Percentiles rank a stretch among this genome's conserved stretches.
Evolutionary conservation across 148 eudicot species (phyloP).

Genomic region (Diospyros kaki): DNA sequence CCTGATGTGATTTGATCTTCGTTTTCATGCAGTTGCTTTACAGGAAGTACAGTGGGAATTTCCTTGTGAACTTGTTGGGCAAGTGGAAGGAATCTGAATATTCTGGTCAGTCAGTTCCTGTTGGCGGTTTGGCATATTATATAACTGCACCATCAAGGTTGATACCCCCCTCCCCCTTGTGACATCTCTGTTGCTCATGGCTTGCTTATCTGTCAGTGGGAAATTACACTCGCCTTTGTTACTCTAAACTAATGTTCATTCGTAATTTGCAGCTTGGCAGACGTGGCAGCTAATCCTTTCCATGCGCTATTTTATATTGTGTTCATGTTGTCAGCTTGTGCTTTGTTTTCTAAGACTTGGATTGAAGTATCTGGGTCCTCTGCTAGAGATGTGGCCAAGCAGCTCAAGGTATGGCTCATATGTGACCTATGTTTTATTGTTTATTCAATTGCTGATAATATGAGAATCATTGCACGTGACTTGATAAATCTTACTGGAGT

Average conservation of each 20-base stretch:
- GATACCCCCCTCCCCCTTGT: too few relatives aligned
- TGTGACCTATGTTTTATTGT: too few relatives aligned
- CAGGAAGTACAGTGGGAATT: conserved; percentile 63
- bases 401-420: conserved; percentile 49
- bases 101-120: conserved; percentile 66
- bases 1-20: too few relatives aligned
- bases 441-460: too few relatives aligned
- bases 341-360: conserved; percentile 74
- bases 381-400: conserved; percentile 76
- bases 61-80: conserved; percentile 65
- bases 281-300: conserved; percentile 74
- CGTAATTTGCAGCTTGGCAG: conserved; percentile 47
- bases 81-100: conserved; percentile 79
- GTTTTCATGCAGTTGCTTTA: conserved; percentile 40
- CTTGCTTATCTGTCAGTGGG: not conserved
- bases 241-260: conserved; percentile 8
- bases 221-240: not conserved
- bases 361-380: conserved; percentile 78
- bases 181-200: not conserved
- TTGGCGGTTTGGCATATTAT: conserved; percentile 86
- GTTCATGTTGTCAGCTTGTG: conserved; percentile 76
- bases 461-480: too few relatives aligned
- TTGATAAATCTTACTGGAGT: too few relatives aligned
- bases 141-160: conserved; percentile 81
- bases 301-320: conserved; percentile 65